Evolutionary conservation across 352 stramenopile genomes (phyloP).

Genomic region (Phytophthora sansomeana): DNA sequence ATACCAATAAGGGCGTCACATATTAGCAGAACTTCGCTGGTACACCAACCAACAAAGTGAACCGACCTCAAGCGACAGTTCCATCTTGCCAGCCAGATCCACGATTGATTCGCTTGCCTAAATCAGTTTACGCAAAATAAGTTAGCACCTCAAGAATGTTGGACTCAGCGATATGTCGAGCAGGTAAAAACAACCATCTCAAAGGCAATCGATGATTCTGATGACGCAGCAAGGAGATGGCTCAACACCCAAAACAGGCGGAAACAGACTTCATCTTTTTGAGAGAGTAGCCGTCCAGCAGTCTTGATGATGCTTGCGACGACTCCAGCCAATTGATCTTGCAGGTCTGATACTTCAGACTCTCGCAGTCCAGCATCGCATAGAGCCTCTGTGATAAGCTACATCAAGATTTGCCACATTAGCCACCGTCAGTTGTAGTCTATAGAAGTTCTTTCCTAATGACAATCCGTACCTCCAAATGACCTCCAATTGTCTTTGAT

Average conservation of each 20-base stretch:
- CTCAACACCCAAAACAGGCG: constrained; percentile 86
- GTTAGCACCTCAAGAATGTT: background rate
- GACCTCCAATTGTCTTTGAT: constrained; percentile 55
- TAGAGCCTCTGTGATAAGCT: constrained; percentile 79
- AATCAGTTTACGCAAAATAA: constrained; percentile 1
- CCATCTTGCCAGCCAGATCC: constrained; percentile 41
- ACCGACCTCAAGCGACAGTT: constrained; percentile 54
- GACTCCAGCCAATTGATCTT: constrained; percentile 72
- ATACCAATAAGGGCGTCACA: background rate
- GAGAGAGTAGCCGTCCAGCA: constrained; percentile 45
- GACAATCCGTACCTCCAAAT: constrained; percentile 57
- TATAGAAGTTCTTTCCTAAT: background rate
- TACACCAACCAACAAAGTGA: constrained; percentile 1
- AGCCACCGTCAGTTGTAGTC: background rate
- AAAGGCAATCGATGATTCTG: constrained; percentile 55
- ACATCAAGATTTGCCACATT: background rate
- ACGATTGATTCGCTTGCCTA: constrained; percentile 53
- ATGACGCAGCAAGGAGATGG: constrained; percentile 68
- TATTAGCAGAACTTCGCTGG: background rate
- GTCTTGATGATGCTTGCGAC: constrained; percentile 71
- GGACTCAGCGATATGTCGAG: background rate
- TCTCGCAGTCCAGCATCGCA: constrained; percentile 73
- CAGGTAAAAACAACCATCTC: constrained; percentile 54
- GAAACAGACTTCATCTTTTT: constrained; percentile 64
- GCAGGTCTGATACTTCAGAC: constrained; percentile 74